Conservation (phyloP, 202 grass and related monocot genomes). For the Setaria viridis region DNA sequence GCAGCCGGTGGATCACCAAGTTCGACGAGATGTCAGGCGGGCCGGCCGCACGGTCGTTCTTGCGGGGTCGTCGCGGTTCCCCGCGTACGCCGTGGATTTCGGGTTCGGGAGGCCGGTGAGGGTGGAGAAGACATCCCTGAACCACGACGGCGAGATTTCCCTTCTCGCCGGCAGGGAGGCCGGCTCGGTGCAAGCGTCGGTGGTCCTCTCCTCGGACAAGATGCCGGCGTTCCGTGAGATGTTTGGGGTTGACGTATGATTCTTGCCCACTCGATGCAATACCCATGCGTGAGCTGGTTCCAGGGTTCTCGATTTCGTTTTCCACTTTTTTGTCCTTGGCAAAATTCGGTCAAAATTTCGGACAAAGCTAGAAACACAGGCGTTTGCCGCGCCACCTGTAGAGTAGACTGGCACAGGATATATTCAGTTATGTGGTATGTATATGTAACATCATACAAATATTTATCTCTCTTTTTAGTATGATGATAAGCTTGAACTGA, state of each 20-base stretch:
- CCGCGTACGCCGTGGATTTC: slow-evolving; percentile 41
- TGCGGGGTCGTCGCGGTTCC: slow-evolving; percentile 38
- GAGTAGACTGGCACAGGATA: too few species aligned
- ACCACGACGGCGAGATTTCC: slow-evolving; percentile 46
- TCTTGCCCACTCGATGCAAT: too few species aligned
- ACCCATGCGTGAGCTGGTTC: too few species aligned
- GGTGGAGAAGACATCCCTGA: slow-evolving; percentile 40
- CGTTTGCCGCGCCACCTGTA: too few species aligned
- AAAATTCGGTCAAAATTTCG: too few species aligned
- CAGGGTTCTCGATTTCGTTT: too few species aligned
- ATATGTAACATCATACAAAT: too few species aligned
- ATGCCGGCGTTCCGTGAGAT: slow-evolving; percentile 36
- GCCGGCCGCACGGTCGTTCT: background rate
- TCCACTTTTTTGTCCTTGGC: too few species aligned
- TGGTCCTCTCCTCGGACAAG: slow-evolving; percentile 29
- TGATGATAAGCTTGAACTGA: too few species aligned
- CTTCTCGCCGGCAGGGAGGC: slow-evolving; percentile 44
- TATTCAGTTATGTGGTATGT: too few species aligned
- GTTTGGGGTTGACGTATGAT: slow-evolving; percentile 25
- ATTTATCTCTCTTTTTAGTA: too few species aligned
- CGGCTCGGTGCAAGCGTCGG: background rate
- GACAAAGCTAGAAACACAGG: too few species aligned
- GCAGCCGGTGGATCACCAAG: background rate
- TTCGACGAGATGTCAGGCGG: background rate
- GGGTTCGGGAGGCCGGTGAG: slow-evolving; percentile 46